Base-by-base conservation (phyloP, 208 protist species). In the Leishmania tropica region DNA sequence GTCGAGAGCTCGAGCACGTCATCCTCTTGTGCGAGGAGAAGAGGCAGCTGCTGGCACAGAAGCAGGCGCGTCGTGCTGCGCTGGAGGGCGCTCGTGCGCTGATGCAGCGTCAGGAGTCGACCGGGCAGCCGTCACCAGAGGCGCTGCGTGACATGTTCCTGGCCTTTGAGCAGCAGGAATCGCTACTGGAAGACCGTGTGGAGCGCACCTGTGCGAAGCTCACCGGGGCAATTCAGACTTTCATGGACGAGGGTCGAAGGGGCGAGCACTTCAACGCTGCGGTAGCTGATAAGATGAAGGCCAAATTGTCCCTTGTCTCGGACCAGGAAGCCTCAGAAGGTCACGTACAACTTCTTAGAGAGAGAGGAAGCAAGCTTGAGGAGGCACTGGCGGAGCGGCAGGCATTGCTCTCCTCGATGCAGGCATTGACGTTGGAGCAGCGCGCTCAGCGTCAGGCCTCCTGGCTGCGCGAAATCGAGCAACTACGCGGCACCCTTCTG, bases 121-220 rank as follows among this genome's bases (percentile, higher is more conserved):
- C 45, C 7, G 79, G 56, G 3, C 28, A 70, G n/a, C 84, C 76
- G 28, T 88, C 89, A 4, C 68, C 80, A 10, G 76, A 73, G 15
- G 79, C 79, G 15, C 77, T 95, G 53, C 76, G 82, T 15, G 45
- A 84, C 24, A 71, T 87, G 28, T 47, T 83, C 42, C 53, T 78
- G 17, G 78, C 81, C 7, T 77, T 94, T 13, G 67, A 87, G 40
- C 85, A 71, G 35, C 80, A 88, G 37, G 76, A 86, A 31, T 74
- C 74, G 47, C 71, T 85, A 1, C 56, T 93, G 24, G 90, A 93
- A 64, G 75, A 89, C 42, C 87, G 83, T 6, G 60, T 94, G 4
- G 86, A 88, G 53, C 83, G 85, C 28, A 79, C 84, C 51, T 81
- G 75, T 60, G 68, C 54, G 76, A 83, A 79, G 24, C 81, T 87